These are phyloP conservation scores for Stephania japonica DNA, from an alignment of 164 flowering plant genomes.

Conservation along the genomic window DNA sequence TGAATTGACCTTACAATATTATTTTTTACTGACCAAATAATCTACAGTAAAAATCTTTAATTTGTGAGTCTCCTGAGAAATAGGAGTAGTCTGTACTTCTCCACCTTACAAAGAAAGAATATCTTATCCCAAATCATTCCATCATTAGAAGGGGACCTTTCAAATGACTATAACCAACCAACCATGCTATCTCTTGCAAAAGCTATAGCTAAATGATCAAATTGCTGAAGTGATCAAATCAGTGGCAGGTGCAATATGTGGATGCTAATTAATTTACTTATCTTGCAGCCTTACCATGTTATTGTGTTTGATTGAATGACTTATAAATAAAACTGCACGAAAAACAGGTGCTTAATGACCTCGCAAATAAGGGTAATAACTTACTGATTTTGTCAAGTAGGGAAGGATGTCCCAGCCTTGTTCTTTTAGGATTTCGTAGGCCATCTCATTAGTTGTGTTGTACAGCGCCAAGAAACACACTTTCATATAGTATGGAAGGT, in stretches of 20 bases:
- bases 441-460: constrained; percentile 18
- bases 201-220: not conserved
- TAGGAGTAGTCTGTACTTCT: not conserved
- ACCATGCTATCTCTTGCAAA: not conserved
- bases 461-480: constrained; percentile 9
- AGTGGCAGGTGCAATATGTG: not conserved
- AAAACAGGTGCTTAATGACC: not conserved
- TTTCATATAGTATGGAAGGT: constrained; percentile 11
- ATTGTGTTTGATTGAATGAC: not conserved
- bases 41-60: not conserved
- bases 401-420: constrained; percentile 12
- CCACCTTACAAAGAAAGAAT: not conserved
- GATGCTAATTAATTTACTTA: not conserved
- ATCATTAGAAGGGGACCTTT: not conserved
- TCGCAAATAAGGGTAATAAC: not conserved
- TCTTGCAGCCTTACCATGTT: not conserved
- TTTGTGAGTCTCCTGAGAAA: not conserved
- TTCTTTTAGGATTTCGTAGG: constrained; percentile 6
- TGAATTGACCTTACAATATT: not conserved
- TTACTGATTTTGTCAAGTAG: constrained; percentile 32
- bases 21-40: not conserved
- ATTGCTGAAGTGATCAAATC: not conserved
- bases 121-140: not conserved
- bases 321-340: not conserved
- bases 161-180: not conserved